Base-by-base conservation (phyloP, 1,284 basidiomycete species). In the Porogramme epimiltina region DNA sequence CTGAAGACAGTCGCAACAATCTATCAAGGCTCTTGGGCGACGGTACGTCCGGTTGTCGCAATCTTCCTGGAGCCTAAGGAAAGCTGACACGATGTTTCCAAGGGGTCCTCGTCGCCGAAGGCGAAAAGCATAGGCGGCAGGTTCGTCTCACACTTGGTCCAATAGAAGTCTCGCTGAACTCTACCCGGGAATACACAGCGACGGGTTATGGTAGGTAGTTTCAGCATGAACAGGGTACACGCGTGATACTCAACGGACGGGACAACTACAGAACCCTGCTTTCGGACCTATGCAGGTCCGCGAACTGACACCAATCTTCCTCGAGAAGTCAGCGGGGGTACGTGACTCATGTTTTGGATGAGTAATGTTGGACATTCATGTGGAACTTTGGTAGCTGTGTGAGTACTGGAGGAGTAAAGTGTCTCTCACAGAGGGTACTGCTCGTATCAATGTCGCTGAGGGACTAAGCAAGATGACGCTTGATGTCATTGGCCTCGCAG, bases 281-380 rank as follows among this genome's bases (percentile, higher is more conserved):
- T 85, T 87, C 51, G 79, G 81, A 3, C 72, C 75, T 0, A 64
- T 73, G 0, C 79, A 84, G 55, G 73, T 85, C 24, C 72, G 83
- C 1, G 78, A 78, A 34, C 63, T 85, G 0, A 84, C 79, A 0
- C 70, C 71, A 13, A 74, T 84, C 15, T 85, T 86, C 51, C 55
- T 82, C 4, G 70, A 76, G 8, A 84, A 85, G 63, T 66, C 83
- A 0, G 54, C 73, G 0, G 67, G 78, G 57, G 83, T 82, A 36
- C 16, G 49, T 19, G 34, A n/a, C n/a, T n/a, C 10, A 15, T n/a
- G 19, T 22, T 18, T 13, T 2, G 19, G 10, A 2, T 9, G n/a
- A 3, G 16, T 11, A 2, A 11, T 22, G 9, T 1, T 3, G 1
- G 1, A 15, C 22, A 19, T 19, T 23, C 3, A 47, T 31, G 15